phyloP scores from a whole-genome alignment of 257 asterid species.

The Solanum chmielewskii region DNA sequence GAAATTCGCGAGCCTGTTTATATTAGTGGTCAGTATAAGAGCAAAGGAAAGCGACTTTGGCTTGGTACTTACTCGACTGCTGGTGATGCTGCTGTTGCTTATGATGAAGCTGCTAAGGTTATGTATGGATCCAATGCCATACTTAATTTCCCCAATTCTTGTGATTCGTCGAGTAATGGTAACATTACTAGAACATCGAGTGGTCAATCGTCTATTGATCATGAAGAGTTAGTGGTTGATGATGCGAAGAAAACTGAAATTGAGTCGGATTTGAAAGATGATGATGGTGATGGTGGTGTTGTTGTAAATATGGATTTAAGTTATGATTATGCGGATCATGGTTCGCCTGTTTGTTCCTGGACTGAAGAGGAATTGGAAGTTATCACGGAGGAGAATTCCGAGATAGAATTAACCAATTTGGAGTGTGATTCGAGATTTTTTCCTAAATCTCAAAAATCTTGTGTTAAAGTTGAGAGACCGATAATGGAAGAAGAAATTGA shows the following conservation, averaged over 20 bases:
- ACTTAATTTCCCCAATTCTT: constrained; percentile 6
- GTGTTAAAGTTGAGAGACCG: not conserved
- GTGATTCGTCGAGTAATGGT: not conserved
- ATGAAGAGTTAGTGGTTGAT: not conserved
- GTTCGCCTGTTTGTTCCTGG: not conserved
- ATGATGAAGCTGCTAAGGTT: constrained; percentile 18
- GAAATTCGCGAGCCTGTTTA: constrained; percentile 15
- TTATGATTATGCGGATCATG: not conserved
- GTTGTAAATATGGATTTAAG: not conserved
- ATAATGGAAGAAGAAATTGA: not conserved
- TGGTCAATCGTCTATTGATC: not conserved
- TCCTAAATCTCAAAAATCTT: not conserved
- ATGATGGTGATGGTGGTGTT: not conserved
- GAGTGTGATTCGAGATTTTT: not conserved
- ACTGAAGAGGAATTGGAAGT: not conserved
- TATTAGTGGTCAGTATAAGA: not conserved
- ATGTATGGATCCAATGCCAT: constrained; percentile 15
- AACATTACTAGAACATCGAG: not conserved
- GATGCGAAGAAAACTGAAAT: not conserved
- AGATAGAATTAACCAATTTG: not conserved
- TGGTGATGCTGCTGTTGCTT: constrained; percentile 15
- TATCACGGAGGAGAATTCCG: not conserved
- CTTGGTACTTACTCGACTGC: constrained; percentile 16
- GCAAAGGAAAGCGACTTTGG: constrained; percentile 2
- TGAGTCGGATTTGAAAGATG: not conserved